phyloP scores from a whole-genome alignment of 306 rosid genomes.

The Glycine soja region DNA sequence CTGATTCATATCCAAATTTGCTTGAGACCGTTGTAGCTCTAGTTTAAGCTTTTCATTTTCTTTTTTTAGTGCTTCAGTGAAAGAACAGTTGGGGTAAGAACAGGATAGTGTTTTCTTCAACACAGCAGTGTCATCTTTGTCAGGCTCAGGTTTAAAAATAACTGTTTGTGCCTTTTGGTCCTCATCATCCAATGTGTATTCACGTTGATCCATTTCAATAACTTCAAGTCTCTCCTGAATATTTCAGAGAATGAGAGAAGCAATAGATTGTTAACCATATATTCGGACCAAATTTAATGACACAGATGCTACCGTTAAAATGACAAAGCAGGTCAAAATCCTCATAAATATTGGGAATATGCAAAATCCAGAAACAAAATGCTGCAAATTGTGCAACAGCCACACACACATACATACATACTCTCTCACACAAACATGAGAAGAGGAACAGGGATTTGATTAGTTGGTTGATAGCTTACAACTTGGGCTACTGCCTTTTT shows the following conservation, averaged over 20 bases:
- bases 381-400: too few species aligned
- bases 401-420: too few species aligned
- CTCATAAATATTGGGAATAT: neutral
- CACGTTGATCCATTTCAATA: slow-evolving; percentile 91
- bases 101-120: slow-evolving; percentile 94
- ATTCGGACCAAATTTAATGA: slow-evolving; percentile 21
- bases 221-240: slow-evolving; percentile 89
- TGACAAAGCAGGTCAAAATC: slow-evolving; percentile 29
- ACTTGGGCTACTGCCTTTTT: too few species aligned
- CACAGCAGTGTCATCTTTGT: slow-evolving; percentile 66
- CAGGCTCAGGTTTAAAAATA: slow-evolving; percentile 91
- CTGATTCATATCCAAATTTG: slow-evolving; percentile 76
- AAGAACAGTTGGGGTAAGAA: slow-evolving; percentile 89
- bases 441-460: too few species aligned
- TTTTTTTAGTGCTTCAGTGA: slow-evolving; percentile 77
- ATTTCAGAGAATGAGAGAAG: slow-evolving; percentile 42
- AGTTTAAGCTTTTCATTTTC: slow-evolving; percentile 94
- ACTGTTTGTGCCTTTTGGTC: slow-evolving; percentile 85
- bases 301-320: slow-evolving; percentile 24
- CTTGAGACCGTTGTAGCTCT: slow-evolving; percentile 91
- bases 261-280: slow-evolving; percentile 32
- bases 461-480: too few species aligned
- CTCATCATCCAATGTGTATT: slow-evolving; percentile 96
- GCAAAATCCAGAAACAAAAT: slow-evolving; percentile 33
- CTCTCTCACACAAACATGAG: too few species aligned